phyloP scores from a whole-genome alignment of 139 green algal species.

The Zygnema cylindricum region DNA sequence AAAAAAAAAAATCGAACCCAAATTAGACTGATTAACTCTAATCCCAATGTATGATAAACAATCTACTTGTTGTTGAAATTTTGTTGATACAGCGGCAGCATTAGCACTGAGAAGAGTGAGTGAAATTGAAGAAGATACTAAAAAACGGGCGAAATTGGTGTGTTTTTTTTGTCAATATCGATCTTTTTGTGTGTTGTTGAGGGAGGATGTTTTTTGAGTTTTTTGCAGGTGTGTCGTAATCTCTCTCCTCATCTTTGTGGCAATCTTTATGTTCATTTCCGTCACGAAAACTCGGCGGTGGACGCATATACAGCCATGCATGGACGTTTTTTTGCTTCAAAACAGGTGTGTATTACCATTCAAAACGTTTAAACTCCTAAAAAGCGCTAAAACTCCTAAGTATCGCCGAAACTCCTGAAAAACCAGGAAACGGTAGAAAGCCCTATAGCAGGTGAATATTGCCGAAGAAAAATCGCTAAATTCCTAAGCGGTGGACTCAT shows the following conservation, averaged over 20 bases:
- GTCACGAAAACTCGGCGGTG: not conserved
- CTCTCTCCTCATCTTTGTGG: constrained; percentile 31
- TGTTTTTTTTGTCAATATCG: constrained; percentile 1
- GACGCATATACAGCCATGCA: constrained; percentile 12
- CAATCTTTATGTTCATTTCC: constrained; percentile 52
- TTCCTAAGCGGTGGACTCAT: not conserved
- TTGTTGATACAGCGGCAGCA: no score
- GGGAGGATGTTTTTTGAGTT: not conserved
- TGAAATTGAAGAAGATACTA: not conserved
- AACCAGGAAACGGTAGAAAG: no score
- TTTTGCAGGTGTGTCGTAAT: constrained; percentile 56
- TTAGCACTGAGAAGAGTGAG: not conserved
- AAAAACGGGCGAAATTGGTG: not conserved
- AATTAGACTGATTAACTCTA: no score
- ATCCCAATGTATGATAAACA: no score
- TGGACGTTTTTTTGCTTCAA: constrained; percentile 51
- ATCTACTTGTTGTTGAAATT: no score
- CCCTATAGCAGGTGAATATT: no score
- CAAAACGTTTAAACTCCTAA: no score
- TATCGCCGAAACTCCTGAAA: no score
- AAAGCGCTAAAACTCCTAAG: no score
- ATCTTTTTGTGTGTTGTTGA: constrained; percentile 11
- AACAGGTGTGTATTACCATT: constrained; percentile 51
- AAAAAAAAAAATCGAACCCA: no score
- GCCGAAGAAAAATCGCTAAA: no score